Base-by-base conservation (phyloP, 177 flowering plant genomes). In the Vitis hybrid region DNA sequence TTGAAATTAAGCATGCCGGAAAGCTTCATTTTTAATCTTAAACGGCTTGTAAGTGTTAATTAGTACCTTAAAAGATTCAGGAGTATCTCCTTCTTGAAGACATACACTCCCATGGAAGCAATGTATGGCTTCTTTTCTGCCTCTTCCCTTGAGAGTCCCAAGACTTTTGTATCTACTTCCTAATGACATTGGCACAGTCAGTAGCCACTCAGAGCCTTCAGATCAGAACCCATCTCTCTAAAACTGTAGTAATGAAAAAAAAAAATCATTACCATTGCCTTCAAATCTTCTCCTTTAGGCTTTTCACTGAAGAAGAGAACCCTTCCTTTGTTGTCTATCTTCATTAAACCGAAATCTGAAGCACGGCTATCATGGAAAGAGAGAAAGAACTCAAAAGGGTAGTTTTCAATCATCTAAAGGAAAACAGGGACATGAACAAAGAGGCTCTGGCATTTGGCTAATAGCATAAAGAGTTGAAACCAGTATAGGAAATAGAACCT, bases 301-400 rank as follows among this genome's bases (percentile, higher is more conserved):
- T 95, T 95, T 74, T 95, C 99, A 70, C 88, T 89, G 83, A 95
- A 95, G 23, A 85, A 89, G 52, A 93, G 79, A 32, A 95, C 82
- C 70, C 93, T 82, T 76, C 98, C 99, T 78, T 81, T 89, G 52
- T 75, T 78, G 80, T 95, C 92, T 57, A 91, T 95, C 90, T 91
- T 95, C 99, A 95, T 93, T 60, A 92, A 82, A 73, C 99, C 97
- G 76, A 93, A 95, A 81, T 93, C 97, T 69, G 98, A 90, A 75
- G 99, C 99, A 68, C 99, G 97, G 32, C 98, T 92, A 86, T 74
- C 73, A 79, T 60, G 51, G 69, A 81, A 71, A 70, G 19, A 70
- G 19, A 59, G 50, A 52, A 54, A 63, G 49, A 8, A 64, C 23
- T 15, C 23, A 11, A 26, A 62, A 70, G 1, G 10, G 15, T 57